Evolutionary conservation across 257 asterid species (phyloP), one percentile per base, ranked within the genome.

Genomic region (Solanum arcanum): DNA sequence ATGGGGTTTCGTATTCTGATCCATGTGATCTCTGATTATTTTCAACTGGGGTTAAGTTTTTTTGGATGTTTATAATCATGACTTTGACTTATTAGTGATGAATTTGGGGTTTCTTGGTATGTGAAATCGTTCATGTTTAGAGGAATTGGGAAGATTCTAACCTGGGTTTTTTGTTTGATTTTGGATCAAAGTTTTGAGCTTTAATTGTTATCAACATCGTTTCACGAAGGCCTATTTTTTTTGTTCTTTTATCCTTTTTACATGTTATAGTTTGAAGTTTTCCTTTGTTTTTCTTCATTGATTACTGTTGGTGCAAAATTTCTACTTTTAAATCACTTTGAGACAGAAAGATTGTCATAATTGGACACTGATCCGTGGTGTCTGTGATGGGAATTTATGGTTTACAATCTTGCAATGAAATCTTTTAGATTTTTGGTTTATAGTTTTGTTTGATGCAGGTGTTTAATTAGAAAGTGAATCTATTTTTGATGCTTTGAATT

Each of bases 141-240:
- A 74, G 66, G 89, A 88, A 52, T 85, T 88, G 87, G 52, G 42
- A 85, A 75, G 86, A 89, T 83, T 10, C 35, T 89, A 91, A 47
- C 74, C 44, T 35, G 88, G 86, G 85, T n/a, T 80, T 27, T 27
- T 49, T 78, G 31, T 41, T 80, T 44, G 81, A 29, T 85, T 18
- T 73, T 75, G 86, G 86, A 89, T 88, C 86, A 84, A 29, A 86
- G 78, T 83, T 88, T 83, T 87, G 89, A 87, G 88, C 80, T 91
- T 89, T 88, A 42, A 76, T 89, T 88, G 88, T 81, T 92, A 66
- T 84, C 78, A 89, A 86, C 86, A 46, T 84, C 85, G 90, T 86
- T 76, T 52, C 64, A 14, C 27, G 25, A 25, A n/a, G 37, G 25
- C 68, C 68, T 15, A 44, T 33, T 87, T 56, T 33, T 56, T n/a